These are phyloP conservation scores for Cylindricascospora bacillispora DNA, from an alignment of 1,139 yeast species.

Conservation along the genomic window DNA sequence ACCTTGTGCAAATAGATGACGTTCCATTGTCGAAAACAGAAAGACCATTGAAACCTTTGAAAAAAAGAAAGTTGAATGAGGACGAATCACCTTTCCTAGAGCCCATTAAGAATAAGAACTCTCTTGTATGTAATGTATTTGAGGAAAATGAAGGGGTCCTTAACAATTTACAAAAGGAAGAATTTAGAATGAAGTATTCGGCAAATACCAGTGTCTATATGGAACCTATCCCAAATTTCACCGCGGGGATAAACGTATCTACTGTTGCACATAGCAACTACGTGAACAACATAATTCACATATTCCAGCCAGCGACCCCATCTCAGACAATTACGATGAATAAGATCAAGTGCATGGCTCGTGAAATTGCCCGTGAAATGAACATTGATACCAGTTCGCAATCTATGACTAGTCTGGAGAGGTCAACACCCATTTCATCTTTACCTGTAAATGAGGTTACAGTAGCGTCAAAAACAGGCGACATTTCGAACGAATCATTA, in stretches of 20 bases:
- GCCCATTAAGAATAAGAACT: no score
- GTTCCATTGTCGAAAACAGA: not conserved
- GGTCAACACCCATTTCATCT: no score
- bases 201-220: not conserved
- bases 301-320: not conserved
- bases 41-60: not conserved
- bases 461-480: not conserved
- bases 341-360: constrained; percentile 15
- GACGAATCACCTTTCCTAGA: constrained; percentile 3
- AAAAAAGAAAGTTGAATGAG: not conserved
- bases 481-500: constrained; percentile 4
- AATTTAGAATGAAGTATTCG: not conserved
- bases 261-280: not conserved
- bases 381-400: not conserved
- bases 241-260: not conserved
- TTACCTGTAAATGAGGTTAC: not conserved
- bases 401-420: not conserved
- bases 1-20: not conserved
- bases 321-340: constrained; percentile 15
- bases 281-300: not conserved
- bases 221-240: not conserved
- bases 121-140: no score
- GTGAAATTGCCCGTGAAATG: constrained; percentile 12
- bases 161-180: no score
- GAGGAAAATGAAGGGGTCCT: constrained; percentile 1